A percentile compares a stretch with the other conserved stretches of the same genome.
phyloP scores from a whole-genome alignment of 345 rosid species.

The Aquilaria yunnanensis region DNA sequence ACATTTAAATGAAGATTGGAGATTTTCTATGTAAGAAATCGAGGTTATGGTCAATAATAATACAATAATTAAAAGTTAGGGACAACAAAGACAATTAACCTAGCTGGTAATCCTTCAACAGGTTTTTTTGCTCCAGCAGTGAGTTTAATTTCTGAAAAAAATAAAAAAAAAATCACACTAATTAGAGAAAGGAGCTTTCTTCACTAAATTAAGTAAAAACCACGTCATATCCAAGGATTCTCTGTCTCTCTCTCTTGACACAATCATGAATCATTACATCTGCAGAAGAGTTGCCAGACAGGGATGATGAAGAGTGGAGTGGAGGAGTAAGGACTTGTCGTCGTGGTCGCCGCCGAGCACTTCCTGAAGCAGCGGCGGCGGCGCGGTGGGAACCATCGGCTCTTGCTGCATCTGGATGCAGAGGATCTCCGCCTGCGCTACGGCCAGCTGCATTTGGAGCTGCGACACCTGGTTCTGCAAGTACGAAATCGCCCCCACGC shows the following conservation, averaged over 20 bases:
- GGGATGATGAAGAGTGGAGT: constrained; percentile 12
- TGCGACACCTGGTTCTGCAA: constrained; percentile 56
- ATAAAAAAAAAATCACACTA: not conserved
- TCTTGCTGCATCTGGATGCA: constrained; percentile 58
- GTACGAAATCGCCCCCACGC: constrained; percentile 54
- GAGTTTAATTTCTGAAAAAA: not conserved
- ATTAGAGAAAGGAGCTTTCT: constrained; percentile 11
- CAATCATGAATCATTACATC: constrained; percentile 28
- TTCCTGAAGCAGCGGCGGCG: too few relatives aligned
- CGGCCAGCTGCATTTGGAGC: constrained; percentile 57
- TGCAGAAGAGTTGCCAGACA: constrained; percentile 20
- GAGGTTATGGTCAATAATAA: too few relatives aligned
- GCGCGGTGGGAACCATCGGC: constrained; percentile 14
- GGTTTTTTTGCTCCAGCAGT: too few relatives aligned
- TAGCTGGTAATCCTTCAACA: too few relatives aligned
- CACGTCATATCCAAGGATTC: constrained; percentile 29
- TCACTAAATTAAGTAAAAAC: too few relatives aligned
- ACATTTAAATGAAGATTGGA: too few relatives aligned
- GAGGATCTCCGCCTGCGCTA: constrained; percentile 54
- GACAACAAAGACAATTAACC: too few relatives aligned
- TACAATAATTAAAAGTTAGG: too few relatives aligned
- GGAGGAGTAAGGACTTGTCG: constrained; percentile 24
- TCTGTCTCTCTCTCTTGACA: constrained; percentile 34
- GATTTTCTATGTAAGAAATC: too few relatives aligned
- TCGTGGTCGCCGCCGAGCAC: constrained; percentile 9